phyloP scores from a whole-genome alignment of 2,329 filamentous ascomycete species.

The Thermothelomyces thermophilus region DNA sequence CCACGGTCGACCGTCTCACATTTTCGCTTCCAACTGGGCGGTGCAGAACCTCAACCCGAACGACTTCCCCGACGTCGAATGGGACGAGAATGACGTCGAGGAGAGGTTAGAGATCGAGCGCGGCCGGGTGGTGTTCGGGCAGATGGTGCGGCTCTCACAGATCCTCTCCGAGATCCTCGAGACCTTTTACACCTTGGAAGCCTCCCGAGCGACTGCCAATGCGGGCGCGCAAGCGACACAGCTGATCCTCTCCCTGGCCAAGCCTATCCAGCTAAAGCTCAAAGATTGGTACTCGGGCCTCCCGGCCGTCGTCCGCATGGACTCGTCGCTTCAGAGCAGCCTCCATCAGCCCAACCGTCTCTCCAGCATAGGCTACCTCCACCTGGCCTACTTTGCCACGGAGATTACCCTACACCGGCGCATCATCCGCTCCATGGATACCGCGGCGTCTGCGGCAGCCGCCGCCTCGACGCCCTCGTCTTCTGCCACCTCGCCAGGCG shows the following conservation, averaged over 20 bases:
- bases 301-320: constrained; percentile 60
- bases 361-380: constrained; percentile 67
- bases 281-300: constrained; percentile 75
- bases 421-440: constrained; percentile 71
- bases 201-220: constrained; percentile 61
- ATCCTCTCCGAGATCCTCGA: constrained; percentile 76
- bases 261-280: constrained; percentile 74
- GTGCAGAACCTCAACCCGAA: constrained; percentile 58
- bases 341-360: constrained; percentile 39
- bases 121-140: constrained; percentile 63
- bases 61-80: constrained; percentile 68
- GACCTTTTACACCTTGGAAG: constrained; percentile 73
- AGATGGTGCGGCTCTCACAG: constrained; percentile 68
- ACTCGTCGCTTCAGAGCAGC: constrained; percentile 44
- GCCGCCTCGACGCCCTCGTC: neutral
- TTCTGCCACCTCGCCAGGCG: neutral
- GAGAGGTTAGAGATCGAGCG: constrained; percentile 60
- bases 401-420: constrained; percentile 90
- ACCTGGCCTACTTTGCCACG: constrained; percentile 87
- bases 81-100: constrained; percentile 54
- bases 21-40: constrained; percentile 65
- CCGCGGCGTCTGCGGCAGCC: constrained; percentile 32
- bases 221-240: constrained; percentile 65
- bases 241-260: constrained; percentile 66
- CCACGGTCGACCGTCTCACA: constrained; percentile 77